phyloP scores from a whole-genome alignment of 2,329 filamentous ascomycete species.

The Capronia coronata region DNA sequence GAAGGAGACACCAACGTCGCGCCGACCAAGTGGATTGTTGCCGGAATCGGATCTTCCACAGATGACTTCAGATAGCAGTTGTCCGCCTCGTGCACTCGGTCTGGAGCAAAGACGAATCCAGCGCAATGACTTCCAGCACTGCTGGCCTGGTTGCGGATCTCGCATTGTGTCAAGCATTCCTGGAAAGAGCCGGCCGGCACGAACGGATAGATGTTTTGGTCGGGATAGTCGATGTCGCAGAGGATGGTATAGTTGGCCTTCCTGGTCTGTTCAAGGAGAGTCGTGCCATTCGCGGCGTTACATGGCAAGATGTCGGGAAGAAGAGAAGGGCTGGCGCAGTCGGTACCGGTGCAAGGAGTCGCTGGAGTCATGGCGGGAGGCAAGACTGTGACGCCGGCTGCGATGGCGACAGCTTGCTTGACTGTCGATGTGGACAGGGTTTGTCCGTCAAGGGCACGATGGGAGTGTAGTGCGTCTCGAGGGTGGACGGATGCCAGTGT shows the following conservation, averaged over 20 bases:
- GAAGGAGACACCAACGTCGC: slow-evolving; percentile 15
- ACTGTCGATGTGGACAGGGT: slow-evolving; percentile 5
- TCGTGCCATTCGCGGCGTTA: slow-evolving; percentile 27
- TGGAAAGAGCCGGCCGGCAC: slow-evolving; percentile 27
- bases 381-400: slow-evolving; percentile 6
- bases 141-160: slow-evolving; percentile 25
- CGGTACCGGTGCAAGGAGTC: slow-evolving; percentile 6
- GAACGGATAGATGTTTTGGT: slow-evolving; percentile 29
- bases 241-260: slow-evolving; percentile 26
- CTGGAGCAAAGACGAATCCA: slow-evolving; percentile 29
- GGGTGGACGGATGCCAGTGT: slow-evolving; percentile 2
- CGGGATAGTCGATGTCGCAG: slow-evolving; percentile 30
- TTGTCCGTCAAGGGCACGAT: slow-evolving; percentile 12
- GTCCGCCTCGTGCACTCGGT: slow-evolving; percentile 24
- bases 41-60: slow-evolving; percentile 23
- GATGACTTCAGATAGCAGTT: slow-evolving; percentile 32
- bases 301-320: slow-evolving; percentile 16
- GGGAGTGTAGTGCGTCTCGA: slow-evolving; percentile 5
- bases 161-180: slow-evolving; percentile 29
- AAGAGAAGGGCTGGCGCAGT: slow-evolving; percentile 7
- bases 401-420: slow-evolving; percentile 11
- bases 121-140: slow-evolving; percentile 17
- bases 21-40: slow-evolving; percentile 27
- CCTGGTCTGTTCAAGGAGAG: slow-evolving; percentile 8
- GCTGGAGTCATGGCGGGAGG: slow-evolving; percentile 1